These are phyloP conservation scores for Sphaerulina vaccinii DNA, from an alignment of 2,329 filamentous ascomycete genomes.

Conservation along the genomic window DNA sequence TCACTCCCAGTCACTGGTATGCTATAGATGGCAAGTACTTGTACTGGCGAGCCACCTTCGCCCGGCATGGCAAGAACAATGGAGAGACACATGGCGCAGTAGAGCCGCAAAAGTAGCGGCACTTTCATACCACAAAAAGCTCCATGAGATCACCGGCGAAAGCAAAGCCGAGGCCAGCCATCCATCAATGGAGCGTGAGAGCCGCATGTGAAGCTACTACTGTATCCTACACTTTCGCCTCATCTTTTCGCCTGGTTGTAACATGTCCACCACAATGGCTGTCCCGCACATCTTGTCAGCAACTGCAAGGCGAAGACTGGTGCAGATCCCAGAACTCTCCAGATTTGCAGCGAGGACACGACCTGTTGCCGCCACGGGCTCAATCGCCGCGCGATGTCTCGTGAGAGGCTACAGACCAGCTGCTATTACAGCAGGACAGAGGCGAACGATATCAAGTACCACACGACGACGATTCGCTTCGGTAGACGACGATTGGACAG, in stretches of 20 bases:
- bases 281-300: conserved; percentile 26
- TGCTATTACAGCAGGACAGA: conserved; percentile 37
- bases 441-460: conserved; percentile 35
- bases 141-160: conserved; percentile 10
- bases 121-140: not conserved
- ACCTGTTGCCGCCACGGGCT: conserved; percentile 17
- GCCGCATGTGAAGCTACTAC: conserved; percentile 12
- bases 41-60: no score
- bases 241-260: conserved; percentile 12
- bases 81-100: not conserved
- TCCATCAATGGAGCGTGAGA: not conserved
- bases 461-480: conserved; percentile 37
- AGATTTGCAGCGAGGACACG: conserved; percentile 12
- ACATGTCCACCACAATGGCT: conserved; percentile 23
- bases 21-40: no score
- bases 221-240: conserved; percentile 15
- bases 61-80: not conserved
- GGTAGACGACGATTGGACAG: conserved; percentile 43
- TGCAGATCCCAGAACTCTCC: conserved; percentile 17
- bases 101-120: not conserved
- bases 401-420: conserved; percentile 34
- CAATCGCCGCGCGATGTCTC: conserved; percentile 26
- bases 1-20: no score
- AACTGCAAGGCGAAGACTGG: conserved; percentile 23
- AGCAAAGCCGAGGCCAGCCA: conserved; percentile 10